Percentiles rank a stretch among this genome's conserved stretches.
phyloP scores from a whole-genome alignment of 2,329 filamentous ascomycete genomes.

The Monilinia polystroma region DNA sequence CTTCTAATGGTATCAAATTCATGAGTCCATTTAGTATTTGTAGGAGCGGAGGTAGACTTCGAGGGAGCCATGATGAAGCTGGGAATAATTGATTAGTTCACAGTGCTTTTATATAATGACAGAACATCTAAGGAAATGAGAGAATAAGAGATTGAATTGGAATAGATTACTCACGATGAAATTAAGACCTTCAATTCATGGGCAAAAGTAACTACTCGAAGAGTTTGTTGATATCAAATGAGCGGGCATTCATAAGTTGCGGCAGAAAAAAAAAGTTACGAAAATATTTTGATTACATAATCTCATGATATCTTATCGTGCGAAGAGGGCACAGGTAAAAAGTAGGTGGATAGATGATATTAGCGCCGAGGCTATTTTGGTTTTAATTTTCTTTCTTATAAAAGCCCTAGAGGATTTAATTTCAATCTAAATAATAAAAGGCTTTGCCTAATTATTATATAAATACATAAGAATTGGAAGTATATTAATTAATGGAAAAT shows the following conservation, averaged over 20 bases:
- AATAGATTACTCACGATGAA: constrained; percentile 13
- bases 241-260: not conserved
- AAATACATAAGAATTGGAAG: too few species aligned
- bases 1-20: constrained; percentile 83
- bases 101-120: not conserved
- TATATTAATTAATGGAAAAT: too few species aligned
- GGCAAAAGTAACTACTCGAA: not conserved
- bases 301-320: not conserved
- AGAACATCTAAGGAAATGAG: not conserved
- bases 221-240: constrained; percentile 7
- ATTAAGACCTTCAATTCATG: constrained; percentile 18
- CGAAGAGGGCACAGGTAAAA: too few species aligned
- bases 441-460: too few species aligned
- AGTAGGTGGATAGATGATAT: not conserved
- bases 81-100: constrained; percentile 6
- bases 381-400: not conserved
- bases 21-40: constrained; percentile 74
- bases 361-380: not conserved
- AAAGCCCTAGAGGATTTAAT: not conserved
- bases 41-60: constrained; percentile 39
- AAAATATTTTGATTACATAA: constrained; percentile 23
- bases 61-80: constrained; percentile 33
- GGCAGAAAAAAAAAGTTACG: constrained; percentile 20
- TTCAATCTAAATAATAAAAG: not conserved
- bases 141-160: too few species aligned